Conservation (phyloP, 2,329 filamentous ascomycete species). For the Colletotrichum euphorbiae region DNA sequence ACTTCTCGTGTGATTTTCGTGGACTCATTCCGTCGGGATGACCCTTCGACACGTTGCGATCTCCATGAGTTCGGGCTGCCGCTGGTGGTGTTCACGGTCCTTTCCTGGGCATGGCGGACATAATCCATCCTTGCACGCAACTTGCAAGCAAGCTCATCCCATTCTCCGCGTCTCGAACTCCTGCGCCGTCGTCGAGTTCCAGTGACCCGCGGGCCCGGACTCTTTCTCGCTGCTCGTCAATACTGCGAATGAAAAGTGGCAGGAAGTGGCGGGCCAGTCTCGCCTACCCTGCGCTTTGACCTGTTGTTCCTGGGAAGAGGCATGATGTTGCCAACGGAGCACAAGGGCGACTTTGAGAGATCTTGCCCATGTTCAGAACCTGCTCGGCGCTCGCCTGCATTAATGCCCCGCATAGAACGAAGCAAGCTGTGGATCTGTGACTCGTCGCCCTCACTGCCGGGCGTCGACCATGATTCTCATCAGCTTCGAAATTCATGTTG, state of each 20-base stretch:
- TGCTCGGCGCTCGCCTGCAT: background rate
- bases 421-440: slow-evolving; percentile 16
- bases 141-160: background rate
- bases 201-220: background rate
- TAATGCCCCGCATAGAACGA: slow-evolving; percentile 23
- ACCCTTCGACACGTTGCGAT: background rate
- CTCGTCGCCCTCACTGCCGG: background rate
- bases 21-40: background rate
- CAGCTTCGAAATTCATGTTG: too few species aligned
- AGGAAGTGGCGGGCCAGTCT: background rate
- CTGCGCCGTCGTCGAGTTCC: background rate
- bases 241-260: background rate
- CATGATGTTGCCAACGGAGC: slow-evolving; percentile 6
- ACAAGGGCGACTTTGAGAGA: slow-evolving; percentile 19
- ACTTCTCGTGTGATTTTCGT: background rate
- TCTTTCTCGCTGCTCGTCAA: background rate
- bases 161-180: background rate
- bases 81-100: background rate
- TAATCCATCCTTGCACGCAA: background rate
- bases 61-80: background rate
- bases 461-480: too few species aligned
- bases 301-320: slow-evolving; percentile 11
- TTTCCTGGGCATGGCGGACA: too few species aligned
- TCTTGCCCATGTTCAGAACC: background rate
- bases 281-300: slow-evolving; percentile 27